Conservation (phyloP, 179 eudicot species). For the Sideroxylon spinosum region DNA sequence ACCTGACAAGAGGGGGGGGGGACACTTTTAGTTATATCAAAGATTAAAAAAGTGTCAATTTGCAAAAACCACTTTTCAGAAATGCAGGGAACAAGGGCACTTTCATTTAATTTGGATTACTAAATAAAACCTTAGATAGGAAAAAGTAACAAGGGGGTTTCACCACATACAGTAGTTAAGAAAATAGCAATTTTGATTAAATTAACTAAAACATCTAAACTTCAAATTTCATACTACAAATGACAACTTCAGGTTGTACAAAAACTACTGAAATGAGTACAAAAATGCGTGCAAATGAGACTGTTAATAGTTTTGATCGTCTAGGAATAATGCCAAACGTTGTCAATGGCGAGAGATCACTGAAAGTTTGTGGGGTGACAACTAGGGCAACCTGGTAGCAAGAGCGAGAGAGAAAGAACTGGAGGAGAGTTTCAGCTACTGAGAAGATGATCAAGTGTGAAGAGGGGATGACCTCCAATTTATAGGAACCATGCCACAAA, state of each 20-base stretch:
- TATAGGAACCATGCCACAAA: too few relatives aligned
- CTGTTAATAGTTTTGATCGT: too few relatives aligned
- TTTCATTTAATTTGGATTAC: neutral
- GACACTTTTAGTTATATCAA: neutral
- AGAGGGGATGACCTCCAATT: too few relatives aligned
- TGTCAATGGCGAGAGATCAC: too few relatives aligned
- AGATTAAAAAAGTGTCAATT: neutral
- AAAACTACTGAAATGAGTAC: neutral
- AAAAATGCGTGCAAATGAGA: neutral
- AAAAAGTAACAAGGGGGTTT: neutral
- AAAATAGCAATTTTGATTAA: neutral
- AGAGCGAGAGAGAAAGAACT: too few relatives aligned
- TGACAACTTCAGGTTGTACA: neutral
- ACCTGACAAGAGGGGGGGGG: constrained; percentile 62
- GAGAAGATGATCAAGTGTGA: too few relatives aligned
- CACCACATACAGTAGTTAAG: neutral
- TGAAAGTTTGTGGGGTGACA: too few relatives aligned
- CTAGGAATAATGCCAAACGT: too few relatives aligned
- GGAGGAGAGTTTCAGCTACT: too few relatives aligned
- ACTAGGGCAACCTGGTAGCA: too few relatives aligned
- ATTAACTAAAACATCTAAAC: neutral
- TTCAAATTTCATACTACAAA: neutral
- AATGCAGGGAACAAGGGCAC: neutral
- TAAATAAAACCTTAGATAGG: neutral
- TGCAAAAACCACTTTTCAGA: constrained; percentile 2